A percentile compares a stretch with the other conserved stretches of the same genome.
Evolutionary conservation across 2,329 filamentous ascomycete genomes (phyloP).

Genomic region (Aspergillus ochraceus): DNA sequence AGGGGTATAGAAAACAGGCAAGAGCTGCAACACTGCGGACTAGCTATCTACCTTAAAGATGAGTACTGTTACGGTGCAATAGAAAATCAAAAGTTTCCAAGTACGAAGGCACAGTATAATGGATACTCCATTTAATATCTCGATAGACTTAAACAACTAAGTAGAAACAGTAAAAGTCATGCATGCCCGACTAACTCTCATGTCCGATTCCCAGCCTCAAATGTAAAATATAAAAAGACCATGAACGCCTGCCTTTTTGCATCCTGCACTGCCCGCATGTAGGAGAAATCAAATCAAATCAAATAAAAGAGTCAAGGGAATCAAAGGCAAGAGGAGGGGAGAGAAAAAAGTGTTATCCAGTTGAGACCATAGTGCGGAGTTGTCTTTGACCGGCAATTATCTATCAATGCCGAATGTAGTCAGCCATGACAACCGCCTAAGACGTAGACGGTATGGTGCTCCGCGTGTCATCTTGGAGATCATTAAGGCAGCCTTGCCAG

Average conservation of each 20-base stretch:
- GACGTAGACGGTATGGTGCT: background rate
- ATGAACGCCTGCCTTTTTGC: background rate
- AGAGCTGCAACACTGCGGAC: no score
- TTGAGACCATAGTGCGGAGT: background rate
- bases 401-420: background rate
- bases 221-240: background rate
- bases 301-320: background rate
- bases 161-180: background rate
- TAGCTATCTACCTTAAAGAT: no score
- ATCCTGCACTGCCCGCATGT: background rate
- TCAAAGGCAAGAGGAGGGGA: background rate
- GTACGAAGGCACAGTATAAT: background rate
- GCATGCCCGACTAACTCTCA: background rate
- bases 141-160: background rate
- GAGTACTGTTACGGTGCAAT: no score
- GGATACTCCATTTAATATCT: background rate
- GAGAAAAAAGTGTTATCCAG: background rate
- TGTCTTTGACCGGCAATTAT: background rate
- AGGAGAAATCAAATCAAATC: background rate
- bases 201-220: background rate
- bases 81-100: no score
- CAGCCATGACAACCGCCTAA: background rate
- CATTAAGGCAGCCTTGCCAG: background rate
- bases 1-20: no score
- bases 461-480: background rate